phyloP scores from a whole-genome alignment of 106 monocot species.

The Triglochin maritima region DNA sequence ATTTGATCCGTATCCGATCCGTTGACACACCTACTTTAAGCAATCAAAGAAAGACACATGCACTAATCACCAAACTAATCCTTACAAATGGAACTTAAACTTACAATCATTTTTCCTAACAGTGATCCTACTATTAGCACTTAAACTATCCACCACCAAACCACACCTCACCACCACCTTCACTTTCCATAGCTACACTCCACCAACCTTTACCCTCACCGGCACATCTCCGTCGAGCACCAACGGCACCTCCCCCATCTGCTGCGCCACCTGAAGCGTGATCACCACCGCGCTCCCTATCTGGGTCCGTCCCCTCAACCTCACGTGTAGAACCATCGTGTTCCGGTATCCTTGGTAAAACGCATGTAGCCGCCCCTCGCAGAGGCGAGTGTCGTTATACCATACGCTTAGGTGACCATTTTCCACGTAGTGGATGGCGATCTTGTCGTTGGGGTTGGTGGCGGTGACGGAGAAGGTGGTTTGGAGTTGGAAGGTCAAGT shows the following conservation, averaged over 20 bases:
- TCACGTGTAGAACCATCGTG: slow-evolving; percentile 38
- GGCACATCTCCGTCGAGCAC: slow-evolving; percentile 53
- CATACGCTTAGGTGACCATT: slow-evolving; percentile 49
- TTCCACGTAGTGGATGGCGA: slow-evolving; percentile 75
- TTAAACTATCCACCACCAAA: slow-evolving; percentile 40
- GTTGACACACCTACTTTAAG: no score
- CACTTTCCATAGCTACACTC: slow-evolving; percentile 58
- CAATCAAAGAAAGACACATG: no score
- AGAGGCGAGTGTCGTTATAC: slow-evolving; percentile 38
- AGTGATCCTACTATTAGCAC: slow-evolving; percentile 17
- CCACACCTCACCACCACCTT: slow-evolving; percentile 46
- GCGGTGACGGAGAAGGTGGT: slow-evolving; percentile 60
- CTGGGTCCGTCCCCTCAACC: slow-evolving; percentile 37
- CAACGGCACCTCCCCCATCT: slow-evolving; percentile 55
- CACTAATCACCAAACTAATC: no score
- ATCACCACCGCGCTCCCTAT: slow-evolving; percentile 17
- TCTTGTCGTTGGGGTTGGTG: slow-evolving; percentile 66
- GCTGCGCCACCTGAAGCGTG: slow-evolving; percentile 38
- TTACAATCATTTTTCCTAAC: slow-evolving; percentile 46
- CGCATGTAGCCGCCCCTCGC: slow-evolving; percentile 55
- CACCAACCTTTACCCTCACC: slow-evolving; percentile 69
- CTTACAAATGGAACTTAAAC: slow-evolving; percentile 46
- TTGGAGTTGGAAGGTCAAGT: slow-evolving; percentile 15
- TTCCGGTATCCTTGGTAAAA: slow-evolving; percentile 96
- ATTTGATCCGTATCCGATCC: no score